Conservation (phyloP, 2,329 filamentous ascomycete genomes). For the Pseudohalonectria lignicola region DNA sequence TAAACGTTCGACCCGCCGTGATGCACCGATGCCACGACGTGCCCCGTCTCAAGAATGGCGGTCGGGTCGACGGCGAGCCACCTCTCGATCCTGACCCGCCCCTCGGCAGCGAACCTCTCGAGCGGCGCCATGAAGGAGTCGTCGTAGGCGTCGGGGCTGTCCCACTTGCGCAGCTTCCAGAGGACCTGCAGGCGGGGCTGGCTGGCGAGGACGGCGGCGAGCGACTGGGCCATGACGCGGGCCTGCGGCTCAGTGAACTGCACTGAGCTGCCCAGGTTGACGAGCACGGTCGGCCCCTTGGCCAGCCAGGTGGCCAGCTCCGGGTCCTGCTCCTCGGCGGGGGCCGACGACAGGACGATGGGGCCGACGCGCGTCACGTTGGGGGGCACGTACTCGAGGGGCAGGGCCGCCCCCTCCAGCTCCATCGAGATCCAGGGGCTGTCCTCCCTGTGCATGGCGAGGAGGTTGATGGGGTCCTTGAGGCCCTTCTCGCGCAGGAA, state of each 20-base stretch:
- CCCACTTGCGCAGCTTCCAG: conserved; percentile 18
- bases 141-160: neutral
- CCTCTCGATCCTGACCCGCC: conserved; percentile 11
- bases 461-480: conserved; percentile 11
- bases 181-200: conserved; percentile 16
- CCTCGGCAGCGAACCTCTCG: conserved; percentile 9
- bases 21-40: conserved; percentile 22
- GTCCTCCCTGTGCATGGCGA: conserved; percentile 8
- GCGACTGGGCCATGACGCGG: conserved; percentile 13
- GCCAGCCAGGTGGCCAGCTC: conserved; percentile 13
- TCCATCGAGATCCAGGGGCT: conserved; percentile 15
- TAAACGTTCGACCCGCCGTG: conserved; percentile 29
- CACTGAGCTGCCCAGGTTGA: conserved; percentile 15
- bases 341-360: conserved; percentile 9
- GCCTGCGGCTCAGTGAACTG: conserved; percentile 12
- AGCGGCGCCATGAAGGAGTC: conserved; percentile 8
- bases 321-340: conserved; percentile 12
- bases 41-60: conserved; percentile 21
- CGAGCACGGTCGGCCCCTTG: conserved; percentile 12
- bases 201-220: conserved; percentile 11
- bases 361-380: conserved; percentile 13
- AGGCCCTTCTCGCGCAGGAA: conserved; percentile 11
- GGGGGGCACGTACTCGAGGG: conserved; percentile 10
- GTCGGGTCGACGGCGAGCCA: conserved; percentile 21
- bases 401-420: conserved; percentile 12